Base-by-base conservation (phyloP, 495 filamentous ascomycete genomes). In the Hypoxylon cercidicola region DNA sequence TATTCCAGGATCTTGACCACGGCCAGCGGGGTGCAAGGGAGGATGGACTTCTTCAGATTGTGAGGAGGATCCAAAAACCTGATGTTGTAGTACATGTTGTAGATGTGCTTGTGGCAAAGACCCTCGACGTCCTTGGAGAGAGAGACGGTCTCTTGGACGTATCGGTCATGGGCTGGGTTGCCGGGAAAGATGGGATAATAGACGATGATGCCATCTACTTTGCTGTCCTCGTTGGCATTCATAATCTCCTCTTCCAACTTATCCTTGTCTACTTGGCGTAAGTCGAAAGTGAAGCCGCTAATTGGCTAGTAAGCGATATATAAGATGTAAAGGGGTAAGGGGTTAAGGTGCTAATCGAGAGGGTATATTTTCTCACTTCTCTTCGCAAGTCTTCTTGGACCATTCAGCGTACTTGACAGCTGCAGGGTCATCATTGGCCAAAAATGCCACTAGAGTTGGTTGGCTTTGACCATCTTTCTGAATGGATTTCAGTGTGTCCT, bases 11-110 rank as follows among this genome's bases (percentile, higher is more conserved):
- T 93, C 85, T 99, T 99, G 78, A 99, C 88, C 60, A 96, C 87
- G 25, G 95, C 95, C 30, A 99, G 84, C 18, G 95, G 95, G 1
- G 95, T 99, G 82, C 95, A 99, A 12, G 95, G 95, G 18, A 99
- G 82, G 43, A 99, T 89, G 50, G 88, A 94, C 76, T 99, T 99
- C 75, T 91, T 90, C 43, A 78, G 79, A 74, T 93, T 90, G 25
- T 79, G 71, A 16, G 88, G 86, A 11, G 84, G 79, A 79, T 99
- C 95, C 32, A 99, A 83, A 80, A 92, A 97, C 48, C 95, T 91
- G 70, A 95, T 86, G 78, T 99, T 99, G 81, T 97, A 90, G 81
- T 97, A 99, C 92, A 99, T 96, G 83, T 99, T 99, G 85, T 93
- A 95, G 71, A 97, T 89, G 78, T 97, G 95, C 58, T 85, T 88